These are phyloP conservation scores for Periconia sp. DNA, from an alignment of 2,329 filamentous ascomycete genomes.

Conservation along the genomic window DNA sequence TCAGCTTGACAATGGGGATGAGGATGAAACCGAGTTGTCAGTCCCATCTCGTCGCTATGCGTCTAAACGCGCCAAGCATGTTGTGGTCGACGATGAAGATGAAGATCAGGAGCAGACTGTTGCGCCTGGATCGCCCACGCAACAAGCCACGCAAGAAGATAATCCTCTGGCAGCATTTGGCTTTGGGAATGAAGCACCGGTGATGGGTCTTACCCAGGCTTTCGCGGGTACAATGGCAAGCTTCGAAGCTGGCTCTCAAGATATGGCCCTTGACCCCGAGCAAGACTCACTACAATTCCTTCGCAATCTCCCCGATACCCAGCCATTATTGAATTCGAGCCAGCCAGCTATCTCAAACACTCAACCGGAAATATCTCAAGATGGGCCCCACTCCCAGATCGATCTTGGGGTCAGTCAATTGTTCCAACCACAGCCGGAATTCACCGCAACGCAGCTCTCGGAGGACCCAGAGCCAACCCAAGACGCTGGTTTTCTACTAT, in stretches of 20 bases:
- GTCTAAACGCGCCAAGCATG: constrained; percentile 47
- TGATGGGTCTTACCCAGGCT: constrained; percentile 80
- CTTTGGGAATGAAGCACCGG: constrained; percentile 40
- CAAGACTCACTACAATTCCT: constrained; percentile 56
- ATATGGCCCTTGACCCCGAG: constrained; percentile 38
- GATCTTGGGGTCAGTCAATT: constrained; percentile 41
- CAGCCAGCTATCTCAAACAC: constrained; percentile 64
- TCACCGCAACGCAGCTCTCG: constrained; percentile 64
- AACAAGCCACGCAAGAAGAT: constrained; percentile 25
- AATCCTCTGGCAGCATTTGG: constrained; percentile 43
- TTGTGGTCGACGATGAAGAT: constrained; percentile 68
- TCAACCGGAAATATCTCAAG: constrained; percentile 45
- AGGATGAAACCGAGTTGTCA: constrained; percentile 46
- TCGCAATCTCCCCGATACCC: constrained; percentile 55
- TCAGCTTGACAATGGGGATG: constrained; percentile 43
- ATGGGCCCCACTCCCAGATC: constrained; percentile 23
- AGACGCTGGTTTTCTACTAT: constrained; percentile 73
- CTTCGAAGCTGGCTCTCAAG: constrained; percentile 47
- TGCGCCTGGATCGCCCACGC: constrained; percentile 19
- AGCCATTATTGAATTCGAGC: constrained; percentile 58
- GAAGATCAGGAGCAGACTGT: constrained; percentile 30
- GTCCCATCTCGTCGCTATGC: constrained; percentile 55
- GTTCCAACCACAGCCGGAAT: constrained; percentile 29
- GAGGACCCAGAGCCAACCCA: constrained; percentile 77
- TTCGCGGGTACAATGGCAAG: constrained; percentile 87